Evolutionary conservation across 768 basidiomycete genomes (phyloP), one percentile per base, ranked within the genome.

Genomic region (Mycena galericulata): DNA sequence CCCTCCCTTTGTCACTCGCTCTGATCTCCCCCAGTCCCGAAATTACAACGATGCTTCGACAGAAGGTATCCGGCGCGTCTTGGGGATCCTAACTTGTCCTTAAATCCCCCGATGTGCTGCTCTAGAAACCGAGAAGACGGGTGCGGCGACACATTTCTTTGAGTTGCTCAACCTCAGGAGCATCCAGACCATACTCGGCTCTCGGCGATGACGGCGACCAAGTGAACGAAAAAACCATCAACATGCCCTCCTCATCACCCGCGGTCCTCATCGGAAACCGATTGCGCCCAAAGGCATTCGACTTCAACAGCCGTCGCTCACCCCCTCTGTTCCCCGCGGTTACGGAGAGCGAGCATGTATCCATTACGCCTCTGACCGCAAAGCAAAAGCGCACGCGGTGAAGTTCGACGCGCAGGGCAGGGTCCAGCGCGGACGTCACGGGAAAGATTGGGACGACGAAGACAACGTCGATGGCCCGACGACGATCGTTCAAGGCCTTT

Each of bases 181-280:
- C 46, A 29, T 50, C 14, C 66, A 95, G 96, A 97, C 75, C 96
- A 95, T 76, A 95, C 97, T 69, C 89, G 96, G 20, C 82, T 97
- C 10, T 96, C 94, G 0, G 98, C 97, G 0, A 99, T 97, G 0
- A 95, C 98, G 4, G 97, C 96, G 0, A 99, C 97, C 20, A 99
- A 98, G 74, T 97, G 97, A 99, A 75, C 90, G 97, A 51, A 97
- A 97, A 78, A 97, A 97, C 1, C 92, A 95, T 74, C 91, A 90
- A 69, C 95, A 97, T 67, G 97, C 95, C 0, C 83, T 99, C 38
- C 82, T 98, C 17, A 97, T 97, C 74, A 98, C 97, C 1, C 89
- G 89, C 67, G 96, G 96, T 99, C 8, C 85, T 93, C 34, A 98
- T 99, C 65, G 95, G 96, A 11, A 98, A 98, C 78, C 97, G 98